These are phyloP conservation scores for Encephalitozoon hellem DNA, from an alignment of 371 early-diverging fungal genomes.

Conservation along the genomic window DNA sequence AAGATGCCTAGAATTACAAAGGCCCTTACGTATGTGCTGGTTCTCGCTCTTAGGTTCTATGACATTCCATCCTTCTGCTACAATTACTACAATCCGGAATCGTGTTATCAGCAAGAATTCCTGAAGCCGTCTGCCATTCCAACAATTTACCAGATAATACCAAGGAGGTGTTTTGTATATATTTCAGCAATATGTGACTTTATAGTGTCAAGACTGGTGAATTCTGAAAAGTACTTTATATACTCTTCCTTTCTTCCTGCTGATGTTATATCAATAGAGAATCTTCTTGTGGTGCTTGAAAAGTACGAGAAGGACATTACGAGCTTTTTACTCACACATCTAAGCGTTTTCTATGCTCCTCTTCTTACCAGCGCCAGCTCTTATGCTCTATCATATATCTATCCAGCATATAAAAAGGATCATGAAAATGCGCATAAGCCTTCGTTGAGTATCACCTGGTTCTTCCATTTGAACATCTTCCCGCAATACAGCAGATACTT, in stretches of 20 bases:
- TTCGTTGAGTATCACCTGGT: constrained; percentile 25
- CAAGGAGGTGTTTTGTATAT: background rate
- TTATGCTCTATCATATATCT: background rate
- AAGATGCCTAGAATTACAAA: background rate
- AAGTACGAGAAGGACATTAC: background rate
- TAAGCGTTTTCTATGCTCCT: background rate
- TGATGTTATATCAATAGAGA: background rate
- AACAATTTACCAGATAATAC: background rate
- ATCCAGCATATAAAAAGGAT: background rate
- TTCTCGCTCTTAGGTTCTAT: background rate
- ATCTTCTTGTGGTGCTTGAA: background rate
- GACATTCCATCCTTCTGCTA: background rate
- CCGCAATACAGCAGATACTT: background rate
- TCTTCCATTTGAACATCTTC: constrained; percentile 16
- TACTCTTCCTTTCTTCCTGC: background rate
- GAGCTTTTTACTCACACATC: background rate
- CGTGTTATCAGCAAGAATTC: background rate
- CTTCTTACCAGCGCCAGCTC: background rate
- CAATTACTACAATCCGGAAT: background rate
- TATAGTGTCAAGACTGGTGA: background rate
- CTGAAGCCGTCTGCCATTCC: background rate
- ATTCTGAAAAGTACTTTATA: constrained; percentile 4
- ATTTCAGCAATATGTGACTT: background rate
- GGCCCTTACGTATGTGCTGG: background rate
- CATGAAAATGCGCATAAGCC: constrained; percentile 3